Evolutionary conservation across 208 protist species (phyloP), one percentile per base, ranked within the genome.

Genomic region (Wallacemonas sp.): DNA sequence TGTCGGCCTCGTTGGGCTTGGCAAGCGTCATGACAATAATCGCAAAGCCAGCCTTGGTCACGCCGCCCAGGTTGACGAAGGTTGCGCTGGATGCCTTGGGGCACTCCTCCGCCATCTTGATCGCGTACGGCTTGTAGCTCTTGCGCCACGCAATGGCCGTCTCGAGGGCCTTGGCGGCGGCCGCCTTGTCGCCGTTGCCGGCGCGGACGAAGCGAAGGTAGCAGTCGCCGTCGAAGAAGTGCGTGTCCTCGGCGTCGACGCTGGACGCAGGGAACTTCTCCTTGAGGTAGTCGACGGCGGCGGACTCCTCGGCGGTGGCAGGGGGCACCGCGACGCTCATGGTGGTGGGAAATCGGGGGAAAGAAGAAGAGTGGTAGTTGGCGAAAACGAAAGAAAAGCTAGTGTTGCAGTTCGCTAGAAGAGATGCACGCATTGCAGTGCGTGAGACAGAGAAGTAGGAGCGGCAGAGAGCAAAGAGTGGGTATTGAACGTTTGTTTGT

Each of bases 141-240:
- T 66, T 75, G 11, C 77, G 48, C 77, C 77, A 83, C 4, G 69
- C 61, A 8, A 83, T 30, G 29, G 61, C 65, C 5, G 1, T 26
- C 36, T 57, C 26, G 16, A 83, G 60, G 43, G 69, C 69, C 12
- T 36, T 54, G 1, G 54, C 14, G 1, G 77, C 71, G 44, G 76
- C 69, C 32, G 65, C 54, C 6, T 32, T 33, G 57, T 79, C 30
- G 5, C 61, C 72, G 23, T 76, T 47, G 47, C 48, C 32, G 16
- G 68, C 72, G 11, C 77, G 55, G 16, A 68, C 65, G 68, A 79
- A 83, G 34, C 77, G 69, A 1, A 79, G 68, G 33, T 80, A 79
- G 23, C 68, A 72, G 29, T 65, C 55, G 1, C 48, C 60, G 23
- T 24, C 34, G 27, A 83, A 62, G 57, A 83, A 83, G 38, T 75